Base-by-base conservation (phyloP, 352 stramenopile species). In the Hyaloperonospora arabidopsidis region DNA sequence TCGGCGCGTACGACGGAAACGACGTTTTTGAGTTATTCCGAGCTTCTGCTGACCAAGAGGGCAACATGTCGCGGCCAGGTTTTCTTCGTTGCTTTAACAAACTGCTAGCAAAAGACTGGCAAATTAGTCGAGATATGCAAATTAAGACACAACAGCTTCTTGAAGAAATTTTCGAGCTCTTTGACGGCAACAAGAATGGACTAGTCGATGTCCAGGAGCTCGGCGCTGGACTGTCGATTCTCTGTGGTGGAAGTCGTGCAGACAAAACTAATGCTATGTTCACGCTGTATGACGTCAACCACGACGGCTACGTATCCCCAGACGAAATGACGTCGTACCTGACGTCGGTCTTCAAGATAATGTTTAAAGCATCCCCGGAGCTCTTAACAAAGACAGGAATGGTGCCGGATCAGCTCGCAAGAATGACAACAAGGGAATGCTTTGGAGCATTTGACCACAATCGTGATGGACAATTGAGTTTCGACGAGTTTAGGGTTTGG, bases 1-100 rank as follows among this genome's bases (percentile, higher is more conserved):
- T 94, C 10, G 68, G 73, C 12, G 68, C 79, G 21, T 94, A 92
- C 53, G 81, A 91, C 14, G 76, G 92, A 18, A 87, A 89, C 54
- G 84, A 94, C 52, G 87, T 94, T 54, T 87, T 93, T 45, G 77
- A 90, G 58, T 91, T 90, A 49, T 95, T 95, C 51, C 65, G 79
- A 63, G 68, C 79, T 14, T 87, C 75, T 0, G 76, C 84, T 1
- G 78, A 90, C 43, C 40, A 54, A 5, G 48, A 79, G 11, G 79
- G 79, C n/a, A 83, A 74, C 39, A 41, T 95, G 5, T 74, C 72
- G 1, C 79, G 87, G 41, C 56, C 66, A 11, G 59, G 81, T 38
- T 95, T 93, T 54, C 88, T 90, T 45, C 75, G 75, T 0, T 93
- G 83, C 50, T 95, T 95, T 39, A 87, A 87, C 49, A 93, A 91